Base-by-base conservation (phyloP, 176 grass and related monocot species). In the Cymbopogon citratus region DNA sequence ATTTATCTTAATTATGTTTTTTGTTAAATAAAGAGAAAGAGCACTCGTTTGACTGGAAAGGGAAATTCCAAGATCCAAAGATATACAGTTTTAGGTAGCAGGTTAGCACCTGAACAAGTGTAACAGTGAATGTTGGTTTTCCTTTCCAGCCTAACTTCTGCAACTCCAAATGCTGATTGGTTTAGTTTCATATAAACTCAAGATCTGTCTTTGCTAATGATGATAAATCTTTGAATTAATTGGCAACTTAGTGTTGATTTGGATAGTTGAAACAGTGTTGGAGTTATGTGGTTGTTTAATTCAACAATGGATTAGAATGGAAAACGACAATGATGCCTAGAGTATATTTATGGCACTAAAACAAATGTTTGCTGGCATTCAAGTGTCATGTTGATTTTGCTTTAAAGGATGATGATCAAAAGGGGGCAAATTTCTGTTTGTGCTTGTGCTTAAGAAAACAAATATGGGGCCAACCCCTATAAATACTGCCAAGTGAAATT, bases 401-500 rank as follows among this genome's bases (percentile, higher is more conserved):
- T 83, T 90, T 90, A 90, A 90, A 83, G 68, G 29, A 52, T 83
- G 49, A 44, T 86, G 40, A 83, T 69, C 68, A 63, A 74, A 74
- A 90, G 69, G 9, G 36, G 86, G 61, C 51, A 46, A n/a, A 9
- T 60, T 57, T 74, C 61, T 63, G 61, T 83, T 79, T 63, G 68
- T 86, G 61, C 40, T 74, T 52, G 24, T 79, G 74, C 49, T 89
- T 80, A 87, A 75, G 51, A 63, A 46, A 79, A 81, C 81, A 80
- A 76, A 39, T 34, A 85, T 80, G 81, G 81, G 40, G 62, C 90
- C 90, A 84, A 43, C 71, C 57, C 61, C 79, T 83, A 77, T 80
- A 89, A 92, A 89, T 89, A 84, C 49, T 61, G 24, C 19, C 73
- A 46, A 84, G 84, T 92, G 77, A 91, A 88, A 79, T 86, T 85